Percentiles rank a stretch among this genome's conserved stretches.
Evolutionary conservation across 2,329 filamentous ascomycete species (phyloP).

Genomic region (Hypoxylon sp.): DNA sequence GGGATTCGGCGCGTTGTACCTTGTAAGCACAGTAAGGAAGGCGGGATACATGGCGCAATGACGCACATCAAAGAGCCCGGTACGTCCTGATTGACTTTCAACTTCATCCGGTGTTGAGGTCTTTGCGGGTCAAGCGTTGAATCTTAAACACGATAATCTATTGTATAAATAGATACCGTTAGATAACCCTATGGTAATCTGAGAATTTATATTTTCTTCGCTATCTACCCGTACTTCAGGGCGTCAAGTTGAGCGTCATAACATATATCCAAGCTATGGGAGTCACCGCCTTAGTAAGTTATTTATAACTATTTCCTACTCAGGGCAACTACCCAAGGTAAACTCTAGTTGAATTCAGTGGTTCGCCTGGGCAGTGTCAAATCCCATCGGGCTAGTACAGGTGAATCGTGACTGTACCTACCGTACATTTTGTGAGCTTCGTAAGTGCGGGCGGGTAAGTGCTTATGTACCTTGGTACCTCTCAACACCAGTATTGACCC

Average conservation of each 20-base stretch:
- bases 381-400: too few species aligned
- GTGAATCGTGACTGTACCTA: too few species aligned
- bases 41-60: constrained; percentile 6
- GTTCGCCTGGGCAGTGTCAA: too few species aligned
- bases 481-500: constrained; percentile 3
- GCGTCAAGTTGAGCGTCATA: too few species aligned
- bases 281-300: too few species aligned
- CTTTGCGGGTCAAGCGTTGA: neutral
- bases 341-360: too few species aligned
- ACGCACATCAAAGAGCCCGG: constrained; percentile 22
- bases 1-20: constrained; percentile 9
- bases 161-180: neutral
- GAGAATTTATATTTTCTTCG: too few species aligned
- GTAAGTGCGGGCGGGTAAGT: neutral
- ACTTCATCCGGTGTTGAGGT: neutral
- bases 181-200: too few species aligned
- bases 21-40: neutral
- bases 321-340: too few species aligned
- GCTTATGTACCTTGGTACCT: neutral
- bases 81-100: neutral
- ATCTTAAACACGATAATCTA: neutral
- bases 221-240: too few species aligned
- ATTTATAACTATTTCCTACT: too few species aligned
- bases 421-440: neutral
- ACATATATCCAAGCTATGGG: too few species aligned